Evolutionary conservation across 495 filamentous ascomycete species (phyloP), one percentile per base, ranked within the genome.

Genomic region (Diplogelasinospora grovesii): DNA sequence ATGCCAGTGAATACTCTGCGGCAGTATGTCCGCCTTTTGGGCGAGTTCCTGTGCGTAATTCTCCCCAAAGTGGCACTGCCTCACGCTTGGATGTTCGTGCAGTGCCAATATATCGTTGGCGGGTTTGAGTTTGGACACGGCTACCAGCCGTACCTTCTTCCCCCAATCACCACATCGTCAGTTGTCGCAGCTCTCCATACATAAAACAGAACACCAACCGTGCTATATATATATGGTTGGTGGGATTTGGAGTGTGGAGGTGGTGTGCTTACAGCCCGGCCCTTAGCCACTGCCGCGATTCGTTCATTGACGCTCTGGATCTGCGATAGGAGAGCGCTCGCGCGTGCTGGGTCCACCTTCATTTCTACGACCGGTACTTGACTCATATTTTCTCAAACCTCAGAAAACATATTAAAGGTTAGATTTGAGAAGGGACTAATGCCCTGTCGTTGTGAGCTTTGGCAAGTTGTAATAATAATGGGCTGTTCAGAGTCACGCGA

Each of bases 1-100:
- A 56, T 98, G 92, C 92, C 92, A 98, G 39, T 75, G 71, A 40
- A 98, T 84, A 14, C 66, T 73, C n/a, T 58, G 52, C 0, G 92
- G 92, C 4, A 97, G 76, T 14, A 88, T 52, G 8, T 74, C 68
- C 8, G 89, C 83, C 65, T 98, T 98, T 59, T 90, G 79, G 35
- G 76, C 66, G 28, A 98, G 79, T 57, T 98, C 92, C 65, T 96
- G 89, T 10, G 85, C 73, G 70, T 98, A 98, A 68, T 98, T 98
- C 65, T 98, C 92, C 47, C 92, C 92, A 61, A 96, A 96, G 64
- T 97, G 88, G 36, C 69, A 50, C 28, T 95, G 89, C n/a, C n/a
- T n/a, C 1, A 59, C 47, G 14, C 68, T 60, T 0, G 73, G 69
- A 1, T 72, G 51, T 43, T 77, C 66, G 67, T 93, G 82, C 2